Evolutionary conservation across 2,329 filamentous ascomycete species (phyloP), one percentile per base, ranked within the genome.

Genomic region (Fusarium liriodendri): DNA sequence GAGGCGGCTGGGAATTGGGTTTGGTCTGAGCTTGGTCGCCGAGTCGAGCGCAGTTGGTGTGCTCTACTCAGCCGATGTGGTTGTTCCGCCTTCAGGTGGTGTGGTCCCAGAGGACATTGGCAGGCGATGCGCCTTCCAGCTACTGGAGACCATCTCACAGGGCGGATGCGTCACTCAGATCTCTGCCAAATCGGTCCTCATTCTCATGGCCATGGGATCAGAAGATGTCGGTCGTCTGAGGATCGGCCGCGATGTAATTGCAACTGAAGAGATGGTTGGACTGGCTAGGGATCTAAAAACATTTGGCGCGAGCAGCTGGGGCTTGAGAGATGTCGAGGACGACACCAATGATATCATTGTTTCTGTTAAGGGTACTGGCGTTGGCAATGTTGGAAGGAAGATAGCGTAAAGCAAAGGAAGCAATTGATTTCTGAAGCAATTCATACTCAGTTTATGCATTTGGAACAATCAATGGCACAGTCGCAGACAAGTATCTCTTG

Each of bases 201-300:
- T 92, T 20, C 86, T 99, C 72, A 99, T 99, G 97, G 95, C 95
- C 37, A 98, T 99, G 97, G 97, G 97, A 0, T 94, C 93, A 1
- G 97, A 98, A 81, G 97, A 99, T 82, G 95, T 99, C 16, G 97
- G 97, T 6, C 89, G 97, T 68, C 82, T 99, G 75, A 90, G 94
- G 72, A 81, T 99, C 67, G 95, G 95, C 35, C 92, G 91, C 77
- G 93, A 96, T 55, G 91, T 98, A 1, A 84, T 98, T 54, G 95
- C 91, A 0, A 93, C 92, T 4, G 94, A 98, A 80, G 92, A 94
- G 69, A 87, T 95, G 62, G 89, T 99, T 66, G 90, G 91, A 59
- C 84, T 98, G 63, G 95, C 94, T 13, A 89, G 97, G 78, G 97
- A 99, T 81, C 83, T 98, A 76, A 93, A 91, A 80, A 92, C 89